Percentiles rank a stretch among this genome's conserved stretches.
These are phyloP conservation scores for Cercophora scortea DNA, from an alignment of 495 filamentous ascomycete genomes.

Conservation along the genomic window DNA sequence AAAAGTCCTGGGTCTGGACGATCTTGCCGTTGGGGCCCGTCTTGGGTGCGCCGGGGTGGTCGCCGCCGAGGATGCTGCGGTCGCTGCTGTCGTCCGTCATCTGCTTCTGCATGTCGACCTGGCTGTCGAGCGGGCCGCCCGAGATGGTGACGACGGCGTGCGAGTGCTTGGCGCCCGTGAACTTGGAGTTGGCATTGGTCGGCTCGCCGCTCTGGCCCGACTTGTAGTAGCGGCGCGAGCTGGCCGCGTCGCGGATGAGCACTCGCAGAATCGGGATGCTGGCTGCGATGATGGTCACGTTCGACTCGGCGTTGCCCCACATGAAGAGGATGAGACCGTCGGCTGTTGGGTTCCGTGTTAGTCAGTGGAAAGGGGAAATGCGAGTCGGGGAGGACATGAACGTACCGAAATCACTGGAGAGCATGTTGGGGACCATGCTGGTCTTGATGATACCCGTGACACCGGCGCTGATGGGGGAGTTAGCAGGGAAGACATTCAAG, in stretches of 20 bases:
- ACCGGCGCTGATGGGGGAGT: slow-evolving; percentile 9
- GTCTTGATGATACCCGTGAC: slow-evolving; percentile 20
- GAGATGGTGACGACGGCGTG: no score
- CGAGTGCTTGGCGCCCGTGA: not conserved
- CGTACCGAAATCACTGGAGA: slow-evolving; percentile 2
- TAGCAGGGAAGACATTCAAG: not conserved
- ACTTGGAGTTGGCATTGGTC: not conserved
- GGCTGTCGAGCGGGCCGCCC: no score
- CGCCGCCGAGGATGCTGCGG: not conserved
- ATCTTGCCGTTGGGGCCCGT: not conserved
- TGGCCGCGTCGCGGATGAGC: not conserved
- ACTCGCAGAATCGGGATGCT: slow-evolving; percentile 22
- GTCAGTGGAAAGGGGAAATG: not conserved
- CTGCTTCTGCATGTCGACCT: not conserved
- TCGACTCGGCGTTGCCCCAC: slow-evolving; percentile 16
- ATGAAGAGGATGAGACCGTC: slow-evolving; percentile 11
- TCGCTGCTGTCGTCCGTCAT: slow-evolving; percentile 1
- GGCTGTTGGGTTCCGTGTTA: not conserved
- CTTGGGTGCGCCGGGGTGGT: not conserved
- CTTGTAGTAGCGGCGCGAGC: slow-evolving; percentile 4
- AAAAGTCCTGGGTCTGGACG: slow-evolving; percentile 6
- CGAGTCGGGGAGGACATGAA: not conserved
- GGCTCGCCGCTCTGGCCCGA: slow-evolving; percentile 11
- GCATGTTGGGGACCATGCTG: slow-evolving; percentile 7
- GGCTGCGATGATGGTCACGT: slow-evolving; percentile 23